These are phyloP conservation scores for Zygosaccharomyces pseudobailii DNA, from an alignment of 1,139 yeast species.

Conservation along the genomic window DNA sequence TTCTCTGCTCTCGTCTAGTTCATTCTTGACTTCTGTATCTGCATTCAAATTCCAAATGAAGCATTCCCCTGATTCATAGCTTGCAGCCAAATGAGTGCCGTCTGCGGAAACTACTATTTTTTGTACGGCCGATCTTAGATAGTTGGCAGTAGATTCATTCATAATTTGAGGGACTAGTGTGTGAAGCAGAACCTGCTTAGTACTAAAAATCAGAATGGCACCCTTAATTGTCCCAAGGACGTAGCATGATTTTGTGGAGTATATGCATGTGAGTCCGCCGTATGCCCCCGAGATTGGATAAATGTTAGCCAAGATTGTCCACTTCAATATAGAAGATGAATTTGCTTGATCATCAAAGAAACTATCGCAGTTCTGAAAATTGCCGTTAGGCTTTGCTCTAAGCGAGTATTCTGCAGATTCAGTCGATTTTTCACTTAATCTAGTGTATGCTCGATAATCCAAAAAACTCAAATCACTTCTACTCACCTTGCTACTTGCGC, in stretches of 20 bases:
- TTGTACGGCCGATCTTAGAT: conserved; percentile 37
- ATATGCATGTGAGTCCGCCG: conserved; percentile 29
- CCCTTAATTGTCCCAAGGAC: conserved; percentile 33
- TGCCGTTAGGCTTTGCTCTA: not conserved
- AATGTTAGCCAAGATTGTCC: conserved; percentile 25
- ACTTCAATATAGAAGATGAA: conserved; percentile 16
- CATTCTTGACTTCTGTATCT: conserved; percentile 3
- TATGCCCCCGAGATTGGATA: conserved; percentile 26
- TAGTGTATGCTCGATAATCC: conserved; percentile 11
- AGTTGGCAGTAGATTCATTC: conserved; percentile 4
- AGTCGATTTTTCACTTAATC: conserved; percentile 8
- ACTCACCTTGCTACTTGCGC: conserved; percentile 5
- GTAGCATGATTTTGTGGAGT: conserved; percentile 25
- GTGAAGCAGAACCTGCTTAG: conserved; percentile 26
- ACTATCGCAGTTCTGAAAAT: not conserved
- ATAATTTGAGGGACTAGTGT: conserved; percentile 22
- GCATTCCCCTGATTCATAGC: conserved; percentile 43
- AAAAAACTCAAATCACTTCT: conserved; percentile 8
- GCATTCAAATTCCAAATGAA: conserved; percentile 43
- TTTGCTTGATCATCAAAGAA: conserved; percentile 6
- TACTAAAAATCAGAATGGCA: conserved; percentile 26
- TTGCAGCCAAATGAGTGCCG: conserved; percentile 46
- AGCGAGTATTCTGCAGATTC: not conserved
- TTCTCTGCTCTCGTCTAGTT: not conserved
- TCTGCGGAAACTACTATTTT: conserved; percentile 47